Base-by-base conservation (phyloP, 306 rosid genomes). In the Gillenia trifoliata region DNA sequence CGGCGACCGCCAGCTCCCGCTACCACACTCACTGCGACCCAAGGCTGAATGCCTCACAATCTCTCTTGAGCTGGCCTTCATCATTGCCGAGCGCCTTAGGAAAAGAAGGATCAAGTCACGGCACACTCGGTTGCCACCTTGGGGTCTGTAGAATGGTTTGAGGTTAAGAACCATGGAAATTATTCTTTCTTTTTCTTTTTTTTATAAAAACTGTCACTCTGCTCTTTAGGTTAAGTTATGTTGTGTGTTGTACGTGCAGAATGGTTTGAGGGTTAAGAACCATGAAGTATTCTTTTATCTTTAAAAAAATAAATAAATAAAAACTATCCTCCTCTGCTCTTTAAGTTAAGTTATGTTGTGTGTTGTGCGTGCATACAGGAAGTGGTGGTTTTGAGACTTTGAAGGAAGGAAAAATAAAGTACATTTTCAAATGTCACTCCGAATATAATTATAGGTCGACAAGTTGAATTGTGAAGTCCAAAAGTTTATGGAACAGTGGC, bases 11-110 rank as follows among this genome's bases (percentile, higher is more conserved):
- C 84, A 67, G 97, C 82, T 92, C 97, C 0, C 97, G 99, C 76
- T 94, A 94, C 86, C 99, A 94, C 89, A 94, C 99, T 31, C 99
- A 94, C 88, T 94, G 99, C 56, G 99, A 94, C 80, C 99, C 99
- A 0, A 86, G 99, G 77, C 96, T 94, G 64, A 94, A 94, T 68
- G 97, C 99, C 68, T 94, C 99, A 13, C 99, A 94, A 78, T 85
- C 99, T 57, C n/a, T 49, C 97, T 94, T 12, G 99, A 94, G 89
- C 97, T 94, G 41, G 93, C 99, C 64, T 94, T 94, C 87, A 90
- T 94, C 83, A 92, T 94, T 1, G 95, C 99, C 7, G 97, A 94
- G 80, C 87, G 99, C 19, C 88, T 92, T 26, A 90, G 99, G 76
- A 94, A 83, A 87, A 86, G 86, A 57, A 92, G 99, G 86, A 90